Base-by-base conservation (phyloP, 1,284 basidiomycete species). In the Gymnopus androsaceus region DNA sequence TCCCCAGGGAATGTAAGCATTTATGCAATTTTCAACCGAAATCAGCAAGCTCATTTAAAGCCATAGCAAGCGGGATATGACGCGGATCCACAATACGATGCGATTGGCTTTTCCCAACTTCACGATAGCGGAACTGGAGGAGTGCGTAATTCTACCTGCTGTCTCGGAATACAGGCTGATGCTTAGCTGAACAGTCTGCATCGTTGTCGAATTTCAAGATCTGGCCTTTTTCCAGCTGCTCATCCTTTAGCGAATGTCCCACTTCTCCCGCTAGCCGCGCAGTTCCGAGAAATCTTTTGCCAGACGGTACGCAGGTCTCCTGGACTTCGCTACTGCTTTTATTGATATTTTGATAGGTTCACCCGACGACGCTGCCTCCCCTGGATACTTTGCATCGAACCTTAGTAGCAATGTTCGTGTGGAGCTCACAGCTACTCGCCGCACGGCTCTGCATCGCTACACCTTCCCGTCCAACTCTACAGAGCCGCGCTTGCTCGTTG, bases 41-140 rank as follows among this genome's bases (percentile, higher is more conserved):
- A n/a, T n/a, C n/a, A n/a, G n/a, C 4, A n/a, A 36, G 19, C 21
- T 51, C 33, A 53, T 25, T 11, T 41, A 19, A 15, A 44, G 33
- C 21, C 38, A 58, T 49, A 84, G 82, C 82, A 84, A 65, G 84
- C 82, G 4, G 77, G 77, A 78, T 55, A 78, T 77, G 3, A 80
- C 79, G 28, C 78, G 79, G 59, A 75, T 78, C 40, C 74, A 72
- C 58, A 75, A 73, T 4, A 69, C 74, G 2, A 77, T 76, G 14
- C 77, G 23, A 75, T 75, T 60, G 72, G 74, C 0, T 78, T 81
- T 33, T 80, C 78, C 12, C 67, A 80, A 27, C 75, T 80, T 72
- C 79, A 82, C 54, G 79, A 82, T 57, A 77, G 79, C 62, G 80
- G 80, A 2, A 81, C 78, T 0, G 79, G 79, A 19, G 78, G 78